Percentiles rank a stretch among this genome's conserved stretches.
These are phyloP conservation scores for Erigeron philadelphicus DNA, from an alignment of 140 eudicot genomes.

Conservation along the genomic window DNA sequence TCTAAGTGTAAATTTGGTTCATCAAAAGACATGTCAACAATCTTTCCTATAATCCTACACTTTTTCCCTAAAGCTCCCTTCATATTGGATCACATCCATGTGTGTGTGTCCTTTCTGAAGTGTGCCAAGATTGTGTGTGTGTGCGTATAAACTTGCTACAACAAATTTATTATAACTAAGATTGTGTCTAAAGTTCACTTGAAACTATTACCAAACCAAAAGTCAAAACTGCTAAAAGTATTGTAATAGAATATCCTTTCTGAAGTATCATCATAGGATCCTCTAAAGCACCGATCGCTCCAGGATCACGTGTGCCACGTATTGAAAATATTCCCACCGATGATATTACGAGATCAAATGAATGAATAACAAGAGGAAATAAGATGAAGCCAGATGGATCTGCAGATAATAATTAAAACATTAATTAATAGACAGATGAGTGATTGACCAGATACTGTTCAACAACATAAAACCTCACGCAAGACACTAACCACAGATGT, in stretches of 20 bases:
- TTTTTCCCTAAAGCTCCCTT: no score
- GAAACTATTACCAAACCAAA: constrained; percentile 68
- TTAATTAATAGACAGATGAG: constrained; percentile 7
- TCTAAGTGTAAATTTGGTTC: no score
- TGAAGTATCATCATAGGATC: constrained; percentile 94
- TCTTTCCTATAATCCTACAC: no score
- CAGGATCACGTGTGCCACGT: constrained; percentile 69
- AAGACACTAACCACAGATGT: not conserved
- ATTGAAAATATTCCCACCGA: constrained; percentile 87
- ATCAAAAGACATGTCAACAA: no score
- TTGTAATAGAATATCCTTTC: constrained; percentile 84
- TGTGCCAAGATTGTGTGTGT: no score
- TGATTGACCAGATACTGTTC: not conserved
- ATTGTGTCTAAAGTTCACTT: constrained; percentile 1
- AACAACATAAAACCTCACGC: not conserved
- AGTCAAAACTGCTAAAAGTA: constrained; percentile 77
- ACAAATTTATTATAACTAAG: not conserved
- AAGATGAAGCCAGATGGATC: constrained; percentile 95
- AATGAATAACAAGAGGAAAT: constrained; percentile 94
- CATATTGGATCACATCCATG: not conserved
- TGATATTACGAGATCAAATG: constrained; percentile 85
- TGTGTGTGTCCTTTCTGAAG: no score
- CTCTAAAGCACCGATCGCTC: constrained; percentile 47
- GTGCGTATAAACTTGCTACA: not conserved
- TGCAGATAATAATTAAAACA: constrained; percentile 33